phyloP scores from a whole-genome alignment of 495 filamentous ascomycete genomes.

The Hypoxylon lenormandii region DNA sequence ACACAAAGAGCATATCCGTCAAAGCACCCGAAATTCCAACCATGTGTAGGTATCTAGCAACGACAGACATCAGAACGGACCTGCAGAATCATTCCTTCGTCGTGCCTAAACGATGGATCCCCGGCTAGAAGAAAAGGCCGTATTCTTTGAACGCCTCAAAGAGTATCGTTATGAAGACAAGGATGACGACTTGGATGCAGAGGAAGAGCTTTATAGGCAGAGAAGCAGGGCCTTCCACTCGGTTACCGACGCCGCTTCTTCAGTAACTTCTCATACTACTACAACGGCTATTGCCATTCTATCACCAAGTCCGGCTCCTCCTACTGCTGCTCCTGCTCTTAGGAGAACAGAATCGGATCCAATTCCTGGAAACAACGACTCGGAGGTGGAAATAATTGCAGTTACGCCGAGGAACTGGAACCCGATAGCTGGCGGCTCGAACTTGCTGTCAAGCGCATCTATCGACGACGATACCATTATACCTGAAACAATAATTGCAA shows the following conservation, averaged over 20 bases:
- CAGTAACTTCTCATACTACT: constrained; percentile 1
- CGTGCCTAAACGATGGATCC: constrained; percentile 34
- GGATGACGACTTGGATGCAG: constrained; percentile 32
- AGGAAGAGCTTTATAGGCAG: constrained; percentile 42
- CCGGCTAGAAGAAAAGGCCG: constrained; percentile 44
- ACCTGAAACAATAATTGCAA: constrained; percentile 27
- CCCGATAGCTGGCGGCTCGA: constrained; percentile 5
- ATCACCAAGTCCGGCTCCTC: not conserved
- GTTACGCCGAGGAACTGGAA: constrained; percentile 27
- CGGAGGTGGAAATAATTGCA: constrained; percentile 38
- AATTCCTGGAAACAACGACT: constrained; percentile 17
- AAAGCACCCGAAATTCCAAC: constrained; percentile 1
- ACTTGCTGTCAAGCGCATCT: not conserved
- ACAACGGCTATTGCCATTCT: not conserved
- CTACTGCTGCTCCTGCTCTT: not conserved
- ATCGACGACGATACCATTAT: constrained; percentile 6
- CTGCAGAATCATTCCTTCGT: constrained; percentile 3
- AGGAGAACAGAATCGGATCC: constrained; percentile 27
- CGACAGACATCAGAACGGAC: not conserved
- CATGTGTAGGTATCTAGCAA: constrained; percentile 17
- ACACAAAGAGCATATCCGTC: not conserved
- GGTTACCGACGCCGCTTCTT: constrained; percentile 6
- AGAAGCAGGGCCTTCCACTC: constrained; percentile 35
- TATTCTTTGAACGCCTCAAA: constrained; percentile 46
- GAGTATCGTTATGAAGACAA: constrained; percentile 22